Conservation (phyloP, 148 eudicot genomes). For the Camellia lanceoleosa region DNA sequence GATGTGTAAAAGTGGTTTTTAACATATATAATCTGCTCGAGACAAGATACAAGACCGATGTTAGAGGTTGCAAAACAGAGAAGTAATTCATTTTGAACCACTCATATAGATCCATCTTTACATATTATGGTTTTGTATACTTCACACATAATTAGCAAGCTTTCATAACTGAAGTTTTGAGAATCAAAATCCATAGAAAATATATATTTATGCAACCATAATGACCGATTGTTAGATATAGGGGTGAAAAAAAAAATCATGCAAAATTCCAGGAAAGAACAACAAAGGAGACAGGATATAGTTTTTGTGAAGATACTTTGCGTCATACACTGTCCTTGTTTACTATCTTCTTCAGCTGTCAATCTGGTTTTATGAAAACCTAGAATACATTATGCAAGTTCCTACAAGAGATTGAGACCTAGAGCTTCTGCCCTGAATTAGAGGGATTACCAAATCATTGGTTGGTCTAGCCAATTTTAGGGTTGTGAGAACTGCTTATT, state of each 20-base stretch:
- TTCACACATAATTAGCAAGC: not conserved
- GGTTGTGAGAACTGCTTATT: not conserved
- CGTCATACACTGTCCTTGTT: not conserved
- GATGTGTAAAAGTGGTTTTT: not conserved
- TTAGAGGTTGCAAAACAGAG: too few relatives aligned
- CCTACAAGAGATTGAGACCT: not conserved
- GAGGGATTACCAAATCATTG: conserved; percentile 1
- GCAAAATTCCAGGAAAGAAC: not conserved
- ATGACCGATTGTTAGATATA: too few relatives aligned
- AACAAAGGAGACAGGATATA: not conserved
- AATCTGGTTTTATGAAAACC: not conserved
- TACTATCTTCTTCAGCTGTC: not conserved
- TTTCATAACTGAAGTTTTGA: not conserved
- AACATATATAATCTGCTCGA: not conserved
- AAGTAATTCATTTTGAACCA: too few relatives aligned
- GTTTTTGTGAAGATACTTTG: not conserved
- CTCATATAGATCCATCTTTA: too few relatives aligned
- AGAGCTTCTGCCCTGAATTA: not conserved
- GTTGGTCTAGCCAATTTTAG: not conserved
- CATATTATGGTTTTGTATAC: not conserved
- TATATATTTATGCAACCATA: not conserved
- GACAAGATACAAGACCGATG: not conserved
- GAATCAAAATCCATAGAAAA: not conserved
- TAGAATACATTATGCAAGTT: not conserved
- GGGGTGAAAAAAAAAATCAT: too few relatives aligned